Percentiles rank a stretch among this genome's conserved stretches.
These are phyloP conservation scores for Coprinellus aureogranulatus DNA, from an alignment of 768 basidiomycete genomes.

Conservation along the genomic window DNA sequence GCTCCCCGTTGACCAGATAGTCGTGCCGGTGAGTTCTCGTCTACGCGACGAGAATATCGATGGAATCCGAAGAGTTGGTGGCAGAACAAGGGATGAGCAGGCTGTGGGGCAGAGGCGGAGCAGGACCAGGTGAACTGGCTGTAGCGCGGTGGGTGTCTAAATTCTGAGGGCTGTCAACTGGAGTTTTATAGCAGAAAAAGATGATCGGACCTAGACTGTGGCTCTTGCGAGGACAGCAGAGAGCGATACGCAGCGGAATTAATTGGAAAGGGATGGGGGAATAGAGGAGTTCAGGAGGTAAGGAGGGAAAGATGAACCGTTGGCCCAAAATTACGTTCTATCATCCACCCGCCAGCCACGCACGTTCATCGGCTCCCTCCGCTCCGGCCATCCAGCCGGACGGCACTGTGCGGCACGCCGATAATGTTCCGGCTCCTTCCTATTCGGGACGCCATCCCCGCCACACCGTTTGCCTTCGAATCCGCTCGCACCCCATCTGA, in stretches of 20 bases:
- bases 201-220: slow-evolving; percentile 28
- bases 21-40: background rate
- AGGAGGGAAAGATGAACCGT: slow-evolving; percentile 5
- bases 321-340: slow-evolving; percentile 32
- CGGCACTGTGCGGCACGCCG: no score
- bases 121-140: background rate
- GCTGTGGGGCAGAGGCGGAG: no score
- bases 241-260: slow-evolving; percentile 7
- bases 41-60: background rate
- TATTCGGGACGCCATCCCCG: slow-evolving; percentile 5
- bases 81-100: background rate
- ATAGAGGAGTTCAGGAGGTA: slow-evolving; percentile 24
- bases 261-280: slow-evolving; percentile 17
- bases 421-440: slow-evolving; percentile 3
- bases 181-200: slow-evolving; percentile 16
- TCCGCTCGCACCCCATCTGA: no score
- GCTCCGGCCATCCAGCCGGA: slow-evolving; percentile 12
- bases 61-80: background rate
- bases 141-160: background rate
- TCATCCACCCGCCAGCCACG: slow-evolving; percentile 32
- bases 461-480: background rate
- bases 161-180: slow-evolving; percentile 7
- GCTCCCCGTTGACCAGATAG: background rate
- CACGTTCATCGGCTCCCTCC: slow-evolving; percentile 51
- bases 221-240: slow-evolving; percentile 7